These are phyloP conservation scores for Malania oleifera DNA, from an alignment of 164 flowering plant genomes.

Conservation along the genomic window DNA sequence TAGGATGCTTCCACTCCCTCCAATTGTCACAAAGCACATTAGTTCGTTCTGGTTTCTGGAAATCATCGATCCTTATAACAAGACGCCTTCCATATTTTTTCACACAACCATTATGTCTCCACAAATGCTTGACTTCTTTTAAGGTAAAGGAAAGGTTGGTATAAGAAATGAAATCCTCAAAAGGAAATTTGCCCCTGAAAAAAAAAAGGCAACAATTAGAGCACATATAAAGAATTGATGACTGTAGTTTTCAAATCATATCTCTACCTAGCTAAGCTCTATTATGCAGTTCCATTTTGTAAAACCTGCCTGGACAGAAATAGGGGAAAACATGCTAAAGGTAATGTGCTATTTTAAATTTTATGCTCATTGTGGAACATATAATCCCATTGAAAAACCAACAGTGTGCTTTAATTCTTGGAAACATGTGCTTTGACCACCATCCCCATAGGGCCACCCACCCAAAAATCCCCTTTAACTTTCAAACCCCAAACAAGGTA, in stretches of 20 bases:
- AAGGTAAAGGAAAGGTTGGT: conserved; percentile 67
- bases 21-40: conserved; percentile 91
- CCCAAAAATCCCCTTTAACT: no score
- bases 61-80: conserved; percentile 78
- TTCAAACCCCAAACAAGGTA: no score
- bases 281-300: background rate
- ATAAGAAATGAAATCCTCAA: conserved; percentile 81
- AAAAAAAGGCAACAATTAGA: conserved; percentile 6
- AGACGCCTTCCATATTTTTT: conserved; percentile 52
- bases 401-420: no score
- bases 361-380: background rate
- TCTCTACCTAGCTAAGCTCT: background rate
- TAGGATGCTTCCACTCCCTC: conserved; percentile 82
- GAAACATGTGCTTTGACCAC: no score
- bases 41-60: conserved; percentile 70
- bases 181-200: conserved; percentile 85
- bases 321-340: background rate
- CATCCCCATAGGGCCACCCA: no score
- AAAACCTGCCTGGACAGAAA: background rate
- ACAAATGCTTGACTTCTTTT: conserved; percentile 89
- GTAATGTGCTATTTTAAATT: background rate
- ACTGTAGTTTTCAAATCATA: background rate
- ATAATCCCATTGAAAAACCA: background rate
- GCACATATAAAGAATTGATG: background rate
- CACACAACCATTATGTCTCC: conserved; percentile 72